Evolutionary conservation across 2,329 filamentous ascomycete species (phyloP), one percentile per base, ranked within the genome.

Genomic region (Exophiala lecanii-corni): DNA sequence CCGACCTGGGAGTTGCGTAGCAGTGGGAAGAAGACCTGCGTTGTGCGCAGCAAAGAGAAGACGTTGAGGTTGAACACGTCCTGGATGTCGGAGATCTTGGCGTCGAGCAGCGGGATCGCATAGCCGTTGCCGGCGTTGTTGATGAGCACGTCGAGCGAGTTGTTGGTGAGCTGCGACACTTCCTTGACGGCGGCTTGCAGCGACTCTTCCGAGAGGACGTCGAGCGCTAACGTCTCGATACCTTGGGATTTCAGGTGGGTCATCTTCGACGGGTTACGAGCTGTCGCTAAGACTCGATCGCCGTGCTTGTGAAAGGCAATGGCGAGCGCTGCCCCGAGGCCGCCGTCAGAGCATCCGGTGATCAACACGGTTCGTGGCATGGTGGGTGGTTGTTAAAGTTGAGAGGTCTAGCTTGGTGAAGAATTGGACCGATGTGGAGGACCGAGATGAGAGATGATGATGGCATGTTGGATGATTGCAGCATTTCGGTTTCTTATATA

Each of bases 301-400:
- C 74, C 74, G 62, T 61, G 50, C 18, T 56, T 61, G 43, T 76
- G 68, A 56, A 81, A 81, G 54, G 79, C 75, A 13, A 68, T 66
- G 1, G 76, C 75, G 10, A 82, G 66, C 12, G 72, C 71, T 55
- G 81, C 71, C 19, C 78, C 78, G 49, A 81, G 79, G 40, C 74
- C 73, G 28, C 75, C 74, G 5, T 74, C 71, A 2, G 68, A 71
- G 56, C 73, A 72, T 32, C 70, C 54, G 15, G 53, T 55, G 32
- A 56, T 51, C 7, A 55, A 43, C 19, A 56, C 37, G 9, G 48
- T 53, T 17, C 50, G 47, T 35, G 45, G 3, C 45, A 49, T 49
- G 26, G 20, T 25, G 2, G 20, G n/a, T n/a, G n/a, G n/a, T n/a
- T n/a, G n/a, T n/a, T n/a, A n/a, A n/a, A n/a, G n/a, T n/a, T n/a